phyloP scores from a whole-genome alignment of 208 protist genomes.

The Trypanosoma grayi region DNA sequence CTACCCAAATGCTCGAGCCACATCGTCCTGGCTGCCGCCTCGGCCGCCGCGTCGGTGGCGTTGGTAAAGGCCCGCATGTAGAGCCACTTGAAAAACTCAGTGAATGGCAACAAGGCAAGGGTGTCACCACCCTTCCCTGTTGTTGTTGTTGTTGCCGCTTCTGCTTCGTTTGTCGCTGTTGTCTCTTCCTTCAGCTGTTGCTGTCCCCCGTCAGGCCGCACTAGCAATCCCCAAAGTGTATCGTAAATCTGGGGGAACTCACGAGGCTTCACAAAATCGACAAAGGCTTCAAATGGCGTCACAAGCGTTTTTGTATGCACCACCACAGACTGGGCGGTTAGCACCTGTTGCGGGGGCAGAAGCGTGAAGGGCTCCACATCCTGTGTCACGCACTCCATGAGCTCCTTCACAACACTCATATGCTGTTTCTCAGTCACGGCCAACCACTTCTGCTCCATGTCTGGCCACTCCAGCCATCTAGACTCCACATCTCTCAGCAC shows the following conservation, averaged over 20 bases:
- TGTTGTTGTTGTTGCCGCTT: too few species aligned
- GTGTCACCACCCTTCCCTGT: background rate
- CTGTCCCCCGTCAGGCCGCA: too few species aligned
- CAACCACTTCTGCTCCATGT: constrained; percentile 25
- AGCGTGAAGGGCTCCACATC: constrained; percentile 67
- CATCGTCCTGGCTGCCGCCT: constrained; percentile 46
- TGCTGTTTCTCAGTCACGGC: constrained; percentile 24
- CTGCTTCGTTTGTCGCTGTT: constrained; percentile 3
- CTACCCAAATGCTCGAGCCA: constrained; percentile 50
- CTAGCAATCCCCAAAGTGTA: constrained; percentile 37
- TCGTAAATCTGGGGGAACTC: constrained; percentile 57
- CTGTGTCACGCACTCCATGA: constrained; percentile 67
- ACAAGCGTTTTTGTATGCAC: constrained; percentile 32
- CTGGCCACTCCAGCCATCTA: constrained; percentile 45
- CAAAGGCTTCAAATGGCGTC: constrained; percentile 50
- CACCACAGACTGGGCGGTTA: constrained; percentile 42
- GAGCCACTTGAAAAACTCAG: constrained; percentile 77
- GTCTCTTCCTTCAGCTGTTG: too few species aligned
- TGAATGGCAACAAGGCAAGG: constrained; percentile 47
- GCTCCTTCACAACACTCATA: constrained; percentile 37
- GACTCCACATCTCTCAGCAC: constrained; percentile 47
- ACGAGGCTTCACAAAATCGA: constrained; percentile 29
- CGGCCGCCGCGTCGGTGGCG: constrained; percentile 41
- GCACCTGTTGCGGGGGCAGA: constrained; percentile 42
- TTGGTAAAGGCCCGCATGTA: constrained; percentile 61